These are phyloP conservation scores for Micromonas commoda DNA, from an alignment of 139 green algal genomes.

Conservation along the genomic window DNA sequence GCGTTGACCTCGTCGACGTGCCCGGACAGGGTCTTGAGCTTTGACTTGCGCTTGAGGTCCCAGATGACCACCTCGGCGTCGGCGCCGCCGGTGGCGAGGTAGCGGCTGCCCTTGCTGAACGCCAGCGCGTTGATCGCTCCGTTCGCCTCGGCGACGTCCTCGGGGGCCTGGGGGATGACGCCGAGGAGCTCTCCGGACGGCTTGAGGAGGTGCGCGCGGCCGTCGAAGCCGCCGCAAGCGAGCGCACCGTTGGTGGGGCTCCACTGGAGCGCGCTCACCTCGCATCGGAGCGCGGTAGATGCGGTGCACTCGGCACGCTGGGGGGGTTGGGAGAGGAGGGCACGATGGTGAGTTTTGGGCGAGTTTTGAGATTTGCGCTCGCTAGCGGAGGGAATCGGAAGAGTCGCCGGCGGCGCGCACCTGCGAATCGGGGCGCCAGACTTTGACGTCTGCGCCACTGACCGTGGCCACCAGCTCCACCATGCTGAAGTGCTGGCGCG, in stretches of 20 bases:
- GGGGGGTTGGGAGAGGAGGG: background rate
- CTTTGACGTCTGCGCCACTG: background rate
- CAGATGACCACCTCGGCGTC: slow-evolving; percentile 16
- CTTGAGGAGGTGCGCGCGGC: background rate
- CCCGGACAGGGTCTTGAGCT: background rate
- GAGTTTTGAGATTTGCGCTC: background rate
- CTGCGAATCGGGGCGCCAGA: background rate
- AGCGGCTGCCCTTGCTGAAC: slow-evolving; percentile 22
- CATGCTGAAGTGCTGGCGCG: no score
- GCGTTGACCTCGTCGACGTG: background rate
- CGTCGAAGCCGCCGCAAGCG: background rate
- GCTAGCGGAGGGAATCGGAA: background rate
- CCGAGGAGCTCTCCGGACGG: background rate
- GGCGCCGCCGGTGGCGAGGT: slow-evolving; percentile 22
- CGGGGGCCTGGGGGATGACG: background rate
- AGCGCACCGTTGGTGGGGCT: slow-evolving; percentile 11
- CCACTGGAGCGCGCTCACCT: background rate
- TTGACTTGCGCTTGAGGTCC: slow-evolving; percentile 18
- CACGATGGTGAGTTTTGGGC: background rate
- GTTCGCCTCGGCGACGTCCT: background rate
- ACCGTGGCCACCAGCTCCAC: background rate
- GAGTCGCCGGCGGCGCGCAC: background rate
- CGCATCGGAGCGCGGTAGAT: background rate
- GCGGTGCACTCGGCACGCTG: background rate
- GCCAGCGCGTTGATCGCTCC: background rate